Evolutionary conservation across 768 basidiomycete species (phyloP).

Genomic region (Boletus sp.): DNA sequence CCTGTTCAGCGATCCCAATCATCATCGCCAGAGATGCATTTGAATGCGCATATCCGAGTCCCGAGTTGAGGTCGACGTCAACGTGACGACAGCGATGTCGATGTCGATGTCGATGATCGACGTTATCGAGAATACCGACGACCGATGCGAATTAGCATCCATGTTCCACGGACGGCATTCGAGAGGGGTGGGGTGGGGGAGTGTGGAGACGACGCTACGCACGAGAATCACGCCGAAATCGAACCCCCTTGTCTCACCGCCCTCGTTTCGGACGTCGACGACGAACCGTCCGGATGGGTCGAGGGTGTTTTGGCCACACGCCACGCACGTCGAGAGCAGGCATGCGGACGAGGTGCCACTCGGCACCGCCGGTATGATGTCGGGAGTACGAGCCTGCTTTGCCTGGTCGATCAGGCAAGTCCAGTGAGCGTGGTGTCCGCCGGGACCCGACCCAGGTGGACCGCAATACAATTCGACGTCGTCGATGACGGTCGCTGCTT

Average conservation of each 20-base stretch:
- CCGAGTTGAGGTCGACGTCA: neutral
- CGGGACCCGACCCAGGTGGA: conserved; percentile 18
- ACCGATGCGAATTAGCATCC: neutral
- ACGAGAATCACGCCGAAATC: conserved; percentile 29
- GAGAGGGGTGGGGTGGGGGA: neutral
- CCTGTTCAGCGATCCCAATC: conserved; percentile 8
- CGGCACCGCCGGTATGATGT: neutral
- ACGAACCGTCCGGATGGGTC: conserved; percentile 17
- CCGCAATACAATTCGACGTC: conserved; percentile 27
- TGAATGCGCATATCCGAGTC: neutral
- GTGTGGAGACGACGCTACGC: conserved; percentile 2
- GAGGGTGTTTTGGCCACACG: conserved; percentile 19
- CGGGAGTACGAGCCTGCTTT: neutral
- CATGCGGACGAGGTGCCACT: neutral
- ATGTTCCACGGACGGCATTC: neutral
- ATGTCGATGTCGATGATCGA: no score
- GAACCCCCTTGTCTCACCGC: conserved; percentile 24
- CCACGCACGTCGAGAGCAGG: conserved; percentile 3
- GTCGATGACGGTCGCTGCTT: conserved; percentile 15
- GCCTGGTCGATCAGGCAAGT: conserved; percentile 26
- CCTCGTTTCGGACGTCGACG: conserved; percentile 28
- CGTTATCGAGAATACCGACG: neutral
- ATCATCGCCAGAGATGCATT: neutral
- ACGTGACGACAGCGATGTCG: neutral
- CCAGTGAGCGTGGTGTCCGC: conserved; percentile 29